Evolutionary conservation across 1,139 yeast species (phyloP), one percentile per base, ranked within the genome.

Genomic region (Citeromyces siamensis): DNA sequence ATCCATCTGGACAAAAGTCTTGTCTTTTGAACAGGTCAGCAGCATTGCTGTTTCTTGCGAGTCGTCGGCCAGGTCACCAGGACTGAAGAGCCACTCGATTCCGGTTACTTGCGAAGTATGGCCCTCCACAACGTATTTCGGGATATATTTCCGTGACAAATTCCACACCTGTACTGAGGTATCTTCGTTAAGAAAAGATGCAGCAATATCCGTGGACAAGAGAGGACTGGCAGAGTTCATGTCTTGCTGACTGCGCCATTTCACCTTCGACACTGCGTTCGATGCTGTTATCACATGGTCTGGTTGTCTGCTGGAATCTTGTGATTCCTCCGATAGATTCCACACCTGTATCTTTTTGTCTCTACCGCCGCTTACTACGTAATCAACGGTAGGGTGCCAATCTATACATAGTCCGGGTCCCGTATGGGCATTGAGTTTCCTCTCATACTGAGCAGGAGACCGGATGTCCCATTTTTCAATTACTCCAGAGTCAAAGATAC

Each of bases 401-500:
- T 84, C 86, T 7, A 90, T 58, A 2, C 94, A 75, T 16, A 88
- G 62, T 0, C 95, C 97, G 1, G 95, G 94, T 0, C 95, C 95
- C 1, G 90, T 72, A 53, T 90, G 98, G 3, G 95, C 93, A 48
- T 81, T 84, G 56, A 93, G 70, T 42, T 81, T 75, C 36, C 76
- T 63, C 46, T 86, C 96, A 18, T 72, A 71, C 33, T 67, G 66
- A 12, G 57, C 48, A 7, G 69, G 62, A 38, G 66, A 67, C 38
- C 98, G 66, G 13, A 84, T 48, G 55, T 90, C 99, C 74, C 85
- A 88, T 46, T 81, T 76, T 48, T 83, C 77, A 31, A 90, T 66
- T 2, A 85, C 72, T 4, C 99, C 99, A 2, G 88, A 77, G 52
- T 93, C 98, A 55, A 84, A 93, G 2, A 84, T 88, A 0, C 93